Evolutionary conservation across 257 asterid genomes (phyloP).

Genomic region (Rehmannia glutinosa): DNA sequence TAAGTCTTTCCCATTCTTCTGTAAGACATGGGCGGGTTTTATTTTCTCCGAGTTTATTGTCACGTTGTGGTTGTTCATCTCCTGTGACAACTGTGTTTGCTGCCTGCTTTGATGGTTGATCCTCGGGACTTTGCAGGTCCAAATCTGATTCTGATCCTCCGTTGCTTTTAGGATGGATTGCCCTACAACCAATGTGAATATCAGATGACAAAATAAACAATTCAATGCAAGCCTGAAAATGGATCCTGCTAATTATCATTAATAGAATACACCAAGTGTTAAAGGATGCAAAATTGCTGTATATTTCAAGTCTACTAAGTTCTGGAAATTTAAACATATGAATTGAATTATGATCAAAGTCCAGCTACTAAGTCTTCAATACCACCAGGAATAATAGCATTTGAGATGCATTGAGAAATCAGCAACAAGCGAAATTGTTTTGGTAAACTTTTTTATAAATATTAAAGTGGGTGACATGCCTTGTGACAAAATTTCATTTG

Average conservation of each 20-base stretch:
- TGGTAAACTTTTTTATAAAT: not conserved
- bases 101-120: constrained; percentile 24
- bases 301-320: too few relatives aligned
- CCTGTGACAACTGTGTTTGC: constrained; percentile 18
- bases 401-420: constrained; percentile 1
- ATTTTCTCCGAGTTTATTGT: constrained; percentile 25
- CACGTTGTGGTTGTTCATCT: constrained; percentile 26
- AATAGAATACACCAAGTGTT: too few relatives aligned
- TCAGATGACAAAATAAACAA: not conserved
- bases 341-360: not conserved
- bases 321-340: too few relatives aligned
- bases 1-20: constrained; percentile 79
- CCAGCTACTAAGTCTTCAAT: not conserved
- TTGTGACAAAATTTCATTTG: not conserved
- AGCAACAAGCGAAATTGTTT: not conserved
- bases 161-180: constrained; percentile 47
- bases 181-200: constrained; percentile 36
- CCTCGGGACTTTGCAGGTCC: constrained; percentile 29
- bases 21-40: constrained; percentile 32
- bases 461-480: not conserved
- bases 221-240: not conserved
- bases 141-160: constrained; percentile 33
- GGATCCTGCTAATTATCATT: not conserved
- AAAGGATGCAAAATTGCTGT: too few relatives aligned
- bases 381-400: not conserved